phyloP scores from a whole-genome alignment of 2,329 filamentous ascomycete species.

The Alternaria viburni region DNA sequence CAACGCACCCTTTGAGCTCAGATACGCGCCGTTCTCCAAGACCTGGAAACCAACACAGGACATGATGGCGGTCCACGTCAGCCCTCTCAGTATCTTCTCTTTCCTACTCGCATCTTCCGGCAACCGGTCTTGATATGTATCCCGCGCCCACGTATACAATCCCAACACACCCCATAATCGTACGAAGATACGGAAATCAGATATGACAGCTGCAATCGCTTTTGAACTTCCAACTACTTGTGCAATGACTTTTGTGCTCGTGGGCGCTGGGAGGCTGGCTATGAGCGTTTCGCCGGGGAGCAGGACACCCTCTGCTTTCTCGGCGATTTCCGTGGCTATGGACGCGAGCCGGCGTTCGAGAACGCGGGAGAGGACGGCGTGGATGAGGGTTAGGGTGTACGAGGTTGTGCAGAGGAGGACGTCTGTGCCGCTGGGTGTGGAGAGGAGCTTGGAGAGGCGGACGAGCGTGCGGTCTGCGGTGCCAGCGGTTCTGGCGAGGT shows the following conservation, averaged over 20 bases:
- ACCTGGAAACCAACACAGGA: slow-evolving; percentile 75
- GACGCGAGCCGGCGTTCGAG: slow-evolving; percentile 44
- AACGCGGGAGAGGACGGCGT: slow-evolving; percentile 47
- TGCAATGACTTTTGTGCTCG: slow-evolving; percentile 41
- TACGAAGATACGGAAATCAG: slow-evolving; percentile 74
- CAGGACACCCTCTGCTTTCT: slow-evolving; percentile 48
- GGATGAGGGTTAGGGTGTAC: slow-evolving; percentile 53
- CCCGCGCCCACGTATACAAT: slow-evolving; percentile 71
- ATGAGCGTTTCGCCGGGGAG: slow-evolving; percentile 52
- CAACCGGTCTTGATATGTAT: slow-evolving; percentile 39
- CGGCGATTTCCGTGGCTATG: slow-evolving; percentile 46
- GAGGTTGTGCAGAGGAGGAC: slow-evolving; percentile 51
- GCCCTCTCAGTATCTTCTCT: slow-evolving; percentile 36
- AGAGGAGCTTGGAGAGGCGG: slow-evolving; percentile 47
- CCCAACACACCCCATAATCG: slow-evolving; percentile 79
- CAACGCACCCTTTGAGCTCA: slow-evolving; percentile 75
- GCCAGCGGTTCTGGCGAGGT: slow-evolving; percentile 24
- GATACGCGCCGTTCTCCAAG: slow-evolving; percentile 83
- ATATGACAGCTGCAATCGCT: slow-evolving; percentile 67
- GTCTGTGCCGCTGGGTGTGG: slow-evolving; percentile 50
- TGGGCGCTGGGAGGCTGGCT: slow-evolving; percentile 45
- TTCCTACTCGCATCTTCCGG: slow-evolving; percentile 30
- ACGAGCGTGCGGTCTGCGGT: slow-evolving; percentile 41
- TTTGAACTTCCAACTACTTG: slow-evolving; percentile 43
- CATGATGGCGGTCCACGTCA: slow-evolving; percentile 73